Conservation (phyloP, 345 rosid species). For the Acer yangbiense region DNA sequence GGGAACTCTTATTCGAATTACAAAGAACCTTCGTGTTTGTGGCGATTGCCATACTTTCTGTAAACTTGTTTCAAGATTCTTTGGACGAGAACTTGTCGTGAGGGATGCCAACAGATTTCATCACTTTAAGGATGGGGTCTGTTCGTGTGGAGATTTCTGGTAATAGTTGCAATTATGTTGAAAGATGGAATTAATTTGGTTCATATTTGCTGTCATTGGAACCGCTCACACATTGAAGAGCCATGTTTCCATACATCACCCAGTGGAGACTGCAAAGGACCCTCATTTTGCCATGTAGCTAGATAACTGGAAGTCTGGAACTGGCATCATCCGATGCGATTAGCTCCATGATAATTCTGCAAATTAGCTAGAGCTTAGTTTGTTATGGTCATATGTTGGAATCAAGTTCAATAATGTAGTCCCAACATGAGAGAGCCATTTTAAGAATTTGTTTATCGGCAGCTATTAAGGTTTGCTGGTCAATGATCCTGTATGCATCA, state of each 20-base stretch:
- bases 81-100: slow-evolving; percentile 51
- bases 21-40: slow-evolving; percentile 79
- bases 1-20: slow-evolving; percentile 52
- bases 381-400: background rate
- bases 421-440: background rate
- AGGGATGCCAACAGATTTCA: slow-evolving; percentile 93
- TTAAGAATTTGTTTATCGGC: background rate
- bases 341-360: background rate
- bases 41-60: slow-evolving; percentile 85
- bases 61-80: slow-evolving; percentile 67
- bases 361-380: background rate
- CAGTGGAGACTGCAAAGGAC: background rate
- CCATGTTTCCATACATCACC: background rate
- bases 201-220: slow-evolving; percentile 6
- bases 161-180: slow-evolving; percentile 28
- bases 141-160: slow-evolving; percentile 90
- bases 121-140: slow-evolving; percentile 71
- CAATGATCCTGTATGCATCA: background rate
- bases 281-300: background rate
- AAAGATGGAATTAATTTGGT: background rate
- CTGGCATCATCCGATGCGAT: background rate
- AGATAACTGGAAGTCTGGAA: background rate
- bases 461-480: background rate
- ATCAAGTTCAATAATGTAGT: background rate
- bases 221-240: slow-evolving; percentile 2